Percentiles rank a stretch among this genome's conserved stretches.
phyloP scores from a whole-genome alignment of 768 basidiomycete species.

The Favolaschia claudopus region DNA sequence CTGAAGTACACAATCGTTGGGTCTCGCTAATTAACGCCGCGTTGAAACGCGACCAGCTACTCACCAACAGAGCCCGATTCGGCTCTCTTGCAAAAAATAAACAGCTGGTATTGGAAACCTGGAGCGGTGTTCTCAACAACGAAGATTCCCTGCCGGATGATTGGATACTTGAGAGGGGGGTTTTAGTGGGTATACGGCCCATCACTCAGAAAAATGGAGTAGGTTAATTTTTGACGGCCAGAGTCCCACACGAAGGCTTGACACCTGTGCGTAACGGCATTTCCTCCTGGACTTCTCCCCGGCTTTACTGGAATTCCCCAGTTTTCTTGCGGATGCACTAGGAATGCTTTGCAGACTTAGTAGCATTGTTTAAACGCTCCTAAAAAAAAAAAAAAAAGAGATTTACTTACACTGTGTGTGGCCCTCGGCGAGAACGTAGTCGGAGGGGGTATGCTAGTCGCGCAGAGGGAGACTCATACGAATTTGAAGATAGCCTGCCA shows the following conservation, averaged over 20 bases:
- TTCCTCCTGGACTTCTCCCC: constrained; percentile 8
- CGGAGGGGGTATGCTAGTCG: no score
- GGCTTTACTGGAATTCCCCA: background rate
- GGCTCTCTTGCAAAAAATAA: background rate
- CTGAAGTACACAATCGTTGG: constrained; percentile 20
- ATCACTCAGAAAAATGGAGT: constrained; percentile 6
- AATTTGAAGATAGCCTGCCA: no score
- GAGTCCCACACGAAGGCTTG: constrained; percentile 14
- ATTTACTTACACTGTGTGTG: no score
- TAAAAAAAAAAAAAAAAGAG: constrained; percentile 6
- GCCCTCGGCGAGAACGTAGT: no score
- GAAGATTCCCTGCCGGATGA: constrained; percentile 18
- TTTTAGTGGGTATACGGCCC: constrained; percentile 27
- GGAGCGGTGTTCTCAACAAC: constrained; percentile 17
- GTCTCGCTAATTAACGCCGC: background rate
- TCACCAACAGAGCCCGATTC: background rate
- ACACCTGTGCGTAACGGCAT: constrained; percentile 13
- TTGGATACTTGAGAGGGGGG: constrained; percentile 18
- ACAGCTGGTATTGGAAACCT: constrained; percentile 17
- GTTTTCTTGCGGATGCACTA: constrained; percentile 3
- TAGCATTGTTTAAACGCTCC: background rate
- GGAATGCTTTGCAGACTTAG: constrained; percentile 15
- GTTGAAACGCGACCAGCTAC: background rate
- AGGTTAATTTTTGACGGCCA: background rate
- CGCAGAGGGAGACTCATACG: no score